phyloP scores from a whole-genome alignment of 305 asterid species.

The Salvia sclarea region DNA sequence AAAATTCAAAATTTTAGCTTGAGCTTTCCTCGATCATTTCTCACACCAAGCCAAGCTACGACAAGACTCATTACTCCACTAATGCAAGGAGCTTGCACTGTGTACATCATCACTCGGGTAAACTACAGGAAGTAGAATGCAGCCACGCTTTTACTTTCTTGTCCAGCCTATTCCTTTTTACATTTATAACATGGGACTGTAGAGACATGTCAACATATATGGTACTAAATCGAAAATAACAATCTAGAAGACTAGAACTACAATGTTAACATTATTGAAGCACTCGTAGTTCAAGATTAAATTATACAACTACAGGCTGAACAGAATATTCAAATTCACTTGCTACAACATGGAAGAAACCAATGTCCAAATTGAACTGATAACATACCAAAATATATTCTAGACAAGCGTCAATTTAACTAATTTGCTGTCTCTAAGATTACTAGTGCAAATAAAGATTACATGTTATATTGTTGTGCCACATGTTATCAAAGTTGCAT shows the following conservation, averaged over 20 bases:
- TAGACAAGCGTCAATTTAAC: neutral
- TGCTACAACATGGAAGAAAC: neutral
- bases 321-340: conserved; percentile 4
- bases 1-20: neutral
- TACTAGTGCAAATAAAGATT: conserved; percentile 1
- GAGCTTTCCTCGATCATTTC: neutral
- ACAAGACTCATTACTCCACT: neutral
- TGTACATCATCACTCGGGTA: neutral
- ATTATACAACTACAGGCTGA: neutral
- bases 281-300: conserved; percentile 13
- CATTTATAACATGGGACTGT: neutral
- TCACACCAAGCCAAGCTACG: neutral
- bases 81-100: neutral
- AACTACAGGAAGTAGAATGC: neutral
- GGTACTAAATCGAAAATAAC: neutral
- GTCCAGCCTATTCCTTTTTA: neutral
- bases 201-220: neutral
- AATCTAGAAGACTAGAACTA: neutral
- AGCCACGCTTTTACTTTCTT: neutral
- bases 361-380: neutral
- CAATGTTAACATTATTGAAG: neutral
- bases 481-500: neutral
- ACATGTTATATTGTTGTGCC: neutral
- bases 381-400: neutral
- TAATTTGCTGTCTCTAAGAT: conserved; percentile 3